These are phyloP conservation scores for Austroboletus niveus DNA, from an alignment of 1,284 basidiomycete species.

Conservation along the genomic window DNA sequence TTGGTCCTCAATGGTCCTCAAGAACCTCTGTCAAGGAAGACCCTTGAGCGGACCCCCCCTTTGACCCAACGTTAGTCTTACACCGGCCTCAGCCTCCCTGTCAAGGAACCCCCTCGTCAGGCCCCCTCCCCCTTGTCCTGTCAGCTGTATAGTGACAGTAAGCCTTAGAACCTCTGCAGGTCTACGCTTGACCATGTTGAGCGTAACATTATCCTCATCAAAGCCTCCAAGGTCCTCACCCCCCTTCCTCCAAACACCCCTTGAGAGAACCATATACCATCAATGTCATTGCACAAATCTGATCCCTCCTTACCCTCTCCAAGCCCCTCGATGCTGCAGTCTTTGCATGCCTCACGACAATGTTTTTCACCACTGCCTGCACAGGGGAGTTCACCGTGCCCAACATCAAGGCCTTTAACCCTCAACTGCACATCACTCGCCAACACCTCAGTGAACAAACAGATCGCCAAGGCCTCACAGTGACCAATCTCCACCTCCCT, in stretches of 20 bases:
- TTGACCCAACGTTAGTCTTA: no score
- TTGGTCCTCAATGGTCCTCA: no score
- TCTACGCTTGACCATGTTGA: no score
- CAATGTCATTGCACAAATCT: neutral
- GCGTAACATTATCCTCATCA: no score
- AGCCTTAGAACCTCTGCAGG: no score
- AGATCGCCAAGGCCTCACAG: neutral
- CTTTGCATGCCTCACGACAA: constrained; percentile 32
- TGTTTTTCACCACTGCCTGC: constrained; percentile 32
- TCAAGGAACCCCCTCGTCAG: no score
- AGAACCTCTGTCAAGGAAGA: no score
- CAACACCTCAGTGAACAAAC: neutral
- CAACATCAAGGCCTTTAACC: neutral
- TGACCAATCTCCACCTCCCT: neutral
- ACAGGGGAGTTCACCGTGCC: constrained; percentile 36
- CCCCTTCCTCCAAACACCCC: constrained; percentile 17
- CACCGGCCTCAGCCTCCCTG: no score
- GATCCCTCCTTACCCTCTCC: constrained; percentile 6
- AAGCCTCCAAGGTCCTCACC: constrained; percentile 19
- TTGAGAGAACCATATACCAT: constrained; percentile 18
- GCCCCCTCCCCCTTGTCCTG: no score
- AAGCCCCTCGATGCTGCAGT: constrained; percentile 31
- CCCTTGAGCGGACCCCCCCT: no score
- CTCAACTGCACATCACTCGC: neutral
- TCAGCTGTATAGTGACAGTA: no score